Percentiles rank a stretch among this genome's conserved stretches.
Evolutionary conservation across 2,329 filamentous ascomycete genomes (phyloP).

Genomic region (Arthroderma sp.): DNA sequence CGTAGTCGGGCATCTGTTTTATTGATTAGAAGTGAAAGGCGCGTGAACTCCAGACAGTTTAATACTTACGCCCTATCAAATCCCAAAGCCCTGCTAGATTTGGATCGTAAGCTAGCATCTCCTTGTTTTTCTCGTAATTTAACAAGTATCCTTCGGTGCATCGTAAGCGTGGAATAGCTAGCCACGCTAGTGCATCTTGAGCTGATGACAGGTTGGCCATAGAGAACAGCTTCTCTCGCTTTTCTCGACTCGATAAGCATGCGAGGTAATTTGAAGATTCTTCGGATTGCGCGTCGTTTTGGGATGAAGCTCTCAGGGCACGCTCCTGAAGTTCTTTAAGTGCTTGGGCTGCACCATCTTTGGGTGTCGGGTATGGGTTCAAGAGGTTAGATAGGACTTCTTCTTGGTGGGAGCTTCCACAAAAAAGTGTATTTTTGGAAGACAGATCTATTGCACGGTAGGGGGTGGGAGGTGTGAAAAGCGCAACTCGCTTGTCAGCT

Average conservation of each 20-base stretch:
- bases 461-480: constrained; percentile 35
- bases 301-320: background rate
- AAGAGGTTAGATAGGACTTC: constrained; percentile 20
- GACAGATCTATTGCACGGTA: constrained; percentile 27
- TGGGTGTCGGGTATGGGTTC: constrained; percentile 18
- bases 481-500: constrained; percentile 38
- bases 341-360: constrained; percentile 18
- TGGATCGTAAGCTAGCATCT: constrained; percentile 42
- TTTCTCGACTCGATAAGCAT: constrained; percentile 27
- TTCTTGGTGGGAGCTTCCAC: constrained; percentile 15
- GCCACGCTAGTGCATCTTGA: constrained; percentile 27
- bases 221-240: constrained; percentile 23
- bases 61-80: constrained; percentile 38
- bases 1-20: constrained; percentile 26
- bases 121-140: constrained; percentile 41
- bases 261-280: constrained; percentile 5
- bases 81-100: constrained; percentile 47
- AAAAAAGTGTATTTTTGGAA: constrained; percentile 23
- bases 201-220: constrained; percentile 20
- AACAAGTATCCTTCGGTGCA: constrained; percentile 44
- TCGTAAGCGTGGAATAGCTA: constrained; percentile 31
- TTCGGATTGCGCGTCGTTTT: background rate
- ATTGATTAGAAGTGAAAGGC: constrained; percentile 8
- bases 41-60: background rate
- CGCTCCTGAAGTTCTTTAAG: constrained; percentile 19